Conservation (phyloP, 495 filamentous ascomycete species). For the Bryoglossum gracile region DNA sequence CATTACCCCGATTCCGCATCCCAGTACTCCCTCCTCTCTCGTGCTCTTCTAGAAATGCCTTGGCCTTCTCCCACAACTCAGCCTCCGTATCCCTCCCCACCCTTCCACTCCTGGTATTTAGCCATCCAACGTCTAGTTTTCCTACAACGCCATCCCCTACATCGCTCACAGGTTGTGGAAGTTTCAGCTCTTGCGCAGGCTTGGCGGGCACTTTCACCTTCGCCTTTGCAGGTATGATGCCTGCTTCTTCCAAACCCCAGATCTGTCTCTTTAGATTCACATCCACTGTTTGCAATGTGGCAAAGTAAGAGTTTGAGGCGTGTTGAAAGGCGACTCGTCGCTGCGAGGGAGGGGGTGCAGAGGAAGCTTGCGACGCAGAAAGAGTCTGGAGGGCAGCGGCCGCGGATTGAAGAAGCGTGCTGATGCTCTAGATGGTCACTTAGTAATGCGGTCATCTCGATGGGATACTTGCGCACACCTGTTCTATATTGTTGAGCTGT, state of each 20-base stretch:
- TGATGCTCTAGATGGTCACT: slow-evolving; percentile 31
- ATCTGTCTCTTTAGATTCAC: slow-evolving; percentile 70
- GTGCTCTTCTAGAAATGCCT: slow-evolving; percentile 14
- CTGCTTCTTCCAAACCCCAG: slow-evolving; percentile 69
- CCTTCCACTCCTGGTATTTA: slow-evolving; percentile 74
- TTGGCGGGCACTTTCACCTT: slow-evolving; percentile 12
- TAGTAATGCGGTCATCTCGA: slow-evolving; percentile 1
- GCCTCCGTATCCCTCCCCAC: slow-evolving; percentile 72
- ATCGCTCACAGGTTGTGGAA: background rate
- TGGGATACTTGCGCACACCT: slow-evolving; percentile 35
- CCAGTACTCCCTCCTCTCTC: slow-evolving; percentile 6
- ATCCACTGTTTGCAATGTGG: slow-evolving; percentile 60
- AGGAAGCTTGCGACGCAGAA: slow-evolving; percentile 39
- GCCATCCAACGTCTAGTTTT: slow-evolving; percentile 62
- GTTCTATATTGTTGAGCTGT: slow-evolving; percentile 69
- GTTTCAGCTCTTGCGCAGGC: slow-evolving; percentile 1
- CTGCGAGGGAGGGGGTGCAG: slow-evolving; percentile 32
- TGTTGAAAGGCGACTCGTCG: slow-evolving; percentile 54
- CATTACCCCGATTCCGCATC: background rate
- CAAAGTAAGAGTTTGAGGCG: slow-evolving; percentile 58
- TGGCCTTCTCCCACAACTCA: slow-evolving; percentile 64
- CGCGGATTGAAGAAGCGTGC: slow-evolving; percentile 56
- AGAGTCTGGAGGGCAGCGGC: slow-evolving; percentile 64
- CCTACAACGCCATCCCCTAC: slow-evolving; percentile 13
- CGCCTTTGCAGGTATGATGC: slow-evolving; percentile 51